Evolutionary conservation across 108 stramenopile genomes (phyloP).

Genomic region (Stephanodiscus triporus): DNA sequence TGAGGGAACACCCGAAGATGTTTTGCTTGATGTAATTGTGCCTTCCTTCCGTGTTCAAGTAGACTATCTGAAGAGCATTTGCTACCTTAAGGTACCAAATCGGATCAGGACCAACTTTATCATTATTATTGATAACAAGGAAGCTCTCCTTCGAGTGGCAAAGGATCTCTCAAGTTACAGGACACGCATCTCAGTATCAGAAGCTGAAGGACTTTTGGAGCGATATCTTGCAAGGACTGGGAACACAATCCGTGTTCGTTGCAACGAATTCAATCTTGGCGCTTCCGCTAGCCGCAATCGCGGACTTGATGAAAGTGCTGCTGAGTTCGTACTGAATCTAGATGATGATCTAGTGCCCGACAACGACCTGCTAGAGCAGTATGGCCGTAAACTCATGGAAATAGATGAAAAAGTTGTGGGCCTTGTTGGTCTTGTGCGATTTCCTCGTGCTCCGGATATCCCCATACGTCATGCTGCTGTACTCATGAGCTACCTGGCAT

Average conservation of each 20-base stretch:
- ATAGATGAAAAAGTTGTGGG: conserved; percentile 13
- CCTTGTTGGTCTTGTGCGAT: conserved; percentile 52
- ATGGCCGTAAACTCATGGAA: conserved; percentile 12
- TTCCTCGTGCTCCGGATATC: conserved; percentile 44
- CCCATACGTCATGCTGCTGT: conserved; percentile 52
- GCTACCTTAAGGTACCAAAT: conserved; percentile 38
- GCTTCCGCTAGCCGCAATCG: conserved; percentile 55
- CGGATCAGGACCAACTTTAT: conserved; percentile 35
- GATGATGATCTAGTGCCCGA: conserved; percentile 57
- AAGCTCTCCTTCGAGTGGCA: conserved; percentile 1
- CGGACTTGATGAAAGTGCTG: conserved; percentile 47
- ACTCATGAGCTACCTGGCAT: conserved; percentile 63
- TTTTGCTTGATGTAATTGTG: conserved; percentile 32
- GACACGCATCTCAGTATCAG: neutral
- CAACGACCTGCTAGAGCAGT: conserved; percentile 32
- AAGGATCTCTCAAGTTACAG: neutral
- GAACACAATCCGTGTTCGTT: conserved; percentile 52
- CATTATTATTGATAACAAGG: conserved; percentile 58
- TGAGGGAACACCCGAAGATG: neutral
- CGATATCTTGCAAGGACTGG: conserved; percentile 18
- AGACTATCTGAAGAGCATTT: conserved; percentile 45
- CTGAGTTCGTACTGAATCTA: conserved; percentile 51
- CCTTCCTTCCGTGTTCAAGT: conserved; percentile 15
- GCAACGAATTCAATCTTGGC: conserved; percentile 44
- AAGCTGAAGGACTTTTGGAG: conserved; percentile 32